Evolutionary conservation across 768 basidiomycete species (phyloP).

Genomic region (Leccinum obscurum): DNA sequence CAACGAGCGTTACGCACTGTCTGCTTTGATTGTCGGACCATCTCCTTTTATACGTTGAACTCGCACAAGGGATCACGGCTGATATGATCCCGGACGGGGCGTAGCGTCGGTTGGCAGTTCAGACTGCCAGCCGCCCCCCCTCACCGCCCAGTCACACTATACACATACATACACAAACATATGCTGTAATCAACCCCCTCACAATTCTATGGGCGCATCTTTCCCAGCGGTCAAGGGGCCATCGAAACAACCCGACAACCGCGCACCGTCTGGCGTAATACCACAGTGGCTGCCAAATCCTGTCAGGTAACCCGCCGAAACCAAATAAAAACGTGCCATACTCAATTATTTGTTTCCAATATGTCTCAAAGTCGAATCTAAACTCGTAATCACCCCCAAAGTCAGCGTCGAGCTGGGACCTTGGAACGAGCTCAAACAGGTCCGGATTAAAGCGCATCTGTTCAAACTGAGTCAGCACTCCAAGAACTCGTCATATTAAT

Average conservation of each 20-base stretch:
- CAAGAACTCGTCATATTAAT: neutral
- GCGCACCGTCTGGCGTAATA: conserved; percentile 55
- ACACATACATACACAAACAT: conserved; percentile 22
- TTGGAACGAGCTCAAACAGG: conserved; percentile 71
- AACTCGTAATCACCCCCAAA: conserved; percentile 79
- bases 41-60: conserved; percentile 16
- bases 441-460: conserved; percentile 91
- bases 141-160: conserved; percentile 4
- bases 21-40: conserved; percentile 36
- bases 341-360: conserved; percentile 80
- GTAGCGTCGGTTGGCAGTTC: conserved; percentile 25
- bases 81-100: conserved; percentile 25
- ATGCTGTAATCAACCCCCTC: conserved; percentile 25
- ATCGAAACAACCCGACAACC: conserved; percentile 36
- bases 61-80: conserved; percentile 28
- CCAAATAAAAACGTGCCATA: conserved; percentile 34
- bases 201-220: neutral
- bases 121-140: conserved; percentile 11
- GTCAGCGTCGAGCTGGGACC: conserved; percentile 74
- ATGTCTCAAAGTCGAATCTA: conserved; percentile 69
- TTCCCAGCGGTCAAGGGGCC: conserved; percentile 9
- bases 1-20: conserved; percentile 31
- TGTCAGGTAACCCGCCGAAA: conserved; percentile 2
- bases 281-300: conserved; percentile 49
- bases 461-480: neutral